phyloP scores from a whole-genome alignment of 306 rosid species.

The Morella rubra region DNA sequence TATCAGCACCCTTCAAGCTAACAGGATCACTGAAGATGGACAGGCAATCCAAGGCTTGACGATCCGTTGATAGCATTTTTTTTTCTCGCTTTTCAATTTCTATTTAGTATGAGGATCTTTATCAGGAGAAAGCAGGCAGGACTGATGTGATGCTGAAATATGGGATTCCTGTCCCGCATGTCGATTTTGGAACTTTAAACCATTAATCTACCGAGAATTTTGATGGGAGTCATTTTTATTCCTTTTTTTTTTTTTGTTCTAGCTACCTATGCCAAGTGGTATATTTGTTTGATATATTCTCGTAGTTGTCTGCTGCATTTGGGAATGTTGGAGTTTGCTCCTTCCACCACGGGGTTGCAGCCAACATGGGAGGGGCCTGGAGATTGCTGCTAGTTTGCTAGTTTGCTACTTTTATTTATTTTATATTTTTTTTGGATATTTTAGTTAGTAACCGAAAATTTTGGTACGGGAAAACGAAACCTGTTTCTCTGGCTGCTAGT shows the following conservation, averaged over 20 bases:
- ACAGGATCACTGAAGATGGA: conserved; percentile 67
- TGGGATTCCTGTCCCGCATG: not conserved
- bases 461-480: too few relatives aligned
- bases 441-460: too few relatives aligned
- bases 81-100: not conserved
- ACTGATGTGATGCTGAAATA: not conserved
- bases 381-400: too few relatives aligned
- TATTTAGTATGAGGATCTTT: not conserved
- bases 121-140: not conserved
- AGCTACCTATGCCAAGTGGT: not conserved
- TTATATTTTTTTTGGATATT: too few relatives aligned
- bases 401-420: too few relatives aligned
- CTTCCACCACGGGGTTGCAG: not conserved
- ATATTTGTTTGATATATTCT: too few relatives aligned
- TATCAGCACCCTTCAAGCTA: conserved; percentile 76
- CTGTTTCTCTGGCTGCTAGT: too few relatives aligned
- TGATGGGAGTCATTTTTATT: not conserved
- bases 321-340: not conserved
- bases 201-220: not conserved
- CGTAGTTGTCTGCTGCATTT: not conserved
- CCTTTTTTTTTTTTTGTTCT: not conserved
- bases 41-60: conserved; percentile 70
- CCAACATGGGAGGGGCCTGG: too few relatives aligned
- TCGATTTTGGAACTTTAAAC: not conserved
- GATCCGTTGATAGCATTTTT: conserved; percentile 49